Evolutionary conservation across 768 basidiomycete species (phyloP).

Genomic region (Tricholoma terreum): DNA sequence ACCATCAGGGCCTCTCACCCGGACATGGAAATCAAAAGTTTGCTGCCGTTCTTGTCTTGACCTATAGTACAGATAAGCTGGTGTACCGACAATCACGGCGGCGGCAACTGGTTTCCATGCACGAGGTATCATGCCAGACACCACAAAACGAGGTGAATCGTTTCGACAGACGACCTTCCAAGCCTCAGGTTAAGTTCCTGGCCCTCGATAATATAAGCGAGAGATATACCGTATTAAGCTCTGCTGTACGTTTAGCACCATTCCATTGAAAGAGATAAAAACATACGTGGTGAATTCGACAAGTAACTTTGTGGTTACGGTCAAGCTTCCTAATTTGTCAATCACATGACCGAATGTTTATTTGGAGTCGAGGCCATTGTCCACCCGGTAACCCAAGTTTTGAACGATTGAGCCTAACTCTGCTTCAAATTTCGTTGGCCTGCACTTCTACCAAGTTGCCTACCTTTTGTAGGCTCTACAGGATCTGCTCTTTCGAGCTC

Average conservation of each 20-base stretch:
- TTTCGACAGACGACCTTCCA: neutral
- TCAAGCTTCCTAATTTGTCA: neutral
- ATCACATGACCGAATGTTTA: constrained; percentile 11
- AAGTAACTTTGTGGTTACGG: too few relatives aligned
- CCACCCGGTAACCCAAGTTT: neutral
- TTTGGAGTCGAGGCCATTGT: constrained; percentile 7
- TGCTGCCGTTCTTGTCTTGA: constrained; percentile 37
- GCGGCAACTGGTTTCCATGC: constrained; percentile 69
- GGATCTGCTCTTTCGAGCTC: neutral
- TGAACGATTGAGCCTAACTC: neutral
- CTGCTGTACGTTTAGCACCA: neutral
- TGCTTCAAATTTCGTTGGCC: neutral
- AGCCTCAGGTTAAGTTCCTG: neutral
- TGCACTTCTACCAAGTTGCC: neutral
- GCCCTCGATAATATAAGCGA: too few relatives aligned
- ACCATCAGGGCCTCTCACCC: constrained; percentile 55
- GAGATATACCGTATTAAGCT: neutral
- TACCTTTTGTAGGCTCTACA: neutral
- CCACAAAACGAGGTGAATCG: neutral
- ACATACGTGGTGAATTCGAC: neutral
- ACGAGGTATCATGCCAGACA: constrained; percentile 52
- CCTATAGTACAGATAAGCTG: constrained; percentile 59
- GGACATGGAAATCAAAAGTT: constrained; percentile 60
- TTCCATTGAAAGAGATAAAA: neutral
- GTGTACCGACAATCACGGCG: constrained; percentile 50